Evolutionary conservation across 1,139 yeast species (phyloP).

Genomic region (Blastobotrys capitulatus): DNA sequence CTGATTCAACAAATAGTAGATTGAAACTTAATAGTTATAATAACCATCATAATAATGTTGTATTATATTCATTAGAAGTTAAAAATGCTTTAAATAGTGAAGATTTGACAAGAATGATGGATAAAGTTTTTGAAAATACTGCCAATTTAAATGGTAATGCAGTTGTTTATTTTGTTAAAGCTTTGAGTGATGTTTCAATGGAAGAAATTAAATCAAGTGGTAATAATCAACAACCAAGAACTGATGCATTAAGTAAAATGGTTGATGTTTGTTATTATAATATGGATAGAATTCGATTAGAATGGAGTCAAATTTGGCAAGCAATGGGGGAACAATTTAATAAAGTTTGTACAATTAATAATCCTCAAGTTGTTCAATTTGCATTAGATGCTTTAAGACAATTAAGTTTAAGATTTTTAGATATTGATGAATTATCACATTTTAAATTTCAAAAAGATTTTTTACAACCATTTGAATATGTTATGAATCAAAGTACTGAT

Average conservation of each 20-base stretch:
- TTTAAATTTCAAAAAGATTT: slow-evolving; percentile 95
- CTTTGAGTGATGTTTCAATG: slow-evolving; percentile 77
- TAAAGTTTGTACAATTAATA: slow-evolving; percentile 77
- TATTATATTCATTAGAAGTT: slow-evolving; percentile 43
- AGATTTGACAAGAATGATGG: slow-evolving; percentile 79
- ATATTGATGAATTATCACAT: slow-evolving; percentile 88
- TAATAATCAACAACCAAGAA: slow-evolving; percentile 77
- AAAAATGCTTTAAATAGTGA: slow-evolving; percentile 62
- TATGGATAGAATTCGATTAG: slow-evolving; percentile 92
- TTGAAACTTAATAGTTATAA: background rate
- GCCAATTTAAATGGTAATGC: slow-evolving; percentile 75
- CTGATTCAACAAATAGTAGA: slow-evolving; percentile 35
- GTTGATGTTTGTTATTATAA: slow-evolving; percentile 97
- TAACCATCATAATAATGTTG: background rate
- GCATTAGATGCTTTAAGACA: slow-evolving; percentile 94
- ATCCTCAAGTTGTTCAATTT: slow-evolving; percentile 66
- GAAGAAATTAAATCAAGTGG: slow-evolving; percentile 93
- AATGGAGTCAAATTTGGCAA: slow-evolving; percentile 95
- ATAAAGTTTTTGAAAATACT: slow-evolving; percentile 80
- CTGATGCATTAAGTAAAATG: slow-evolving; percentile 88
- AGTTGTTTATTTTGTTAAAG: slow-evolving; percentile 79
- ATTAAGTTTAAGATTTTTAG: slow-evolving; percentile 84
- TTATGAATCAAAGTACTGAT: slow-evolving; percentile 61
- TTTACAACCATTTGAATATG: slow-evolving; percentile 77
- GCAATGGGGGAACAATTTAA: slow-evolving; percentile 90